phyloP scores from a whole-genome alignment of 2,329 filamentous ascomycete genomes.

The Penicillium sp. region DNA sequence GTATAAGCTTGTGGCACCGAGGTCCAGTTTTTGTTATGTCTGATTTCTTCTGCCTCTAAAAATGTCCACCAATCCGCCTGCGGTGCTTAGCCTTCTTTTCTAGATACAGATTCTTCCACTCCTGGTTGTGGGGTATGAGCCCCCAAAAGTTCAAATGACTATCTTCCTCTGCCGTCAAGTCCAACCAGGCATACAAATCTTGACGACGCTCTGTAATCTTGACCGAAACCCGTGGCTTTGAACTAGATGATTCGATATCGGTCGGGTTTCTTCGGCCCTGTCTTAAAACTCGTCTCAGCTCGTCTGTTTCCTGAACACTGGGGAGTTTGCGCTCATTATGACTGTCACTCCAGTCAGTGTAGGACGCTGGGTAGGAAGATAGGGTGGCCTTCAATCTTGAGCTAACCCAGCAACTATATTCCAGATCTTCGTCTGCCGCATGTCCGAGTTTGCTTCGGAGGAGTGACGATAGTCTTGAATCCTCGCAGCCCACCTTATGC shows the following conservation, averaged over 20 bases:
- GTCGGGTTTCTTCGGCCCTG: not conserved
- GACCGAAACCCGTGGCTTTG: not conserved
- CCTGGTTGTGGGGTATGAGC: slow-evolving; percentile 21
- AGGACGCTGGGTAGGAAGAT: not conserved
- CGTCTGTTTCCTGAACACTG: not conserved
- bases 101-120: slow-evolving; percentile 16
- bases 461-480: not conserved
- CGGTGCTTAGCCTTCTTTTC: slow-evolving; percentile 21
- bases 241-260: not conserved
- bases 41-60: not conserved
- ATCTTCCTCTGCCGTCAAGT: slow-evolving; percentile 22
- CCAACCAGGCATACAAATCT: slow-evolving; percentile 23
- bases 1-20: not conserved
- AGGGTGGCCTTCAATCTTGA: not conserved
- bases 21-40: no score
- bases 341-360: not conserved
- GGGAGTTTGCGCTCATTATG: not conserved
- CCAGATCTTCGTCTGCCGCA: not conserved
- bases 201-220: not conserved
- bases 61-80: not conserved
- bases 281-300: not conserved
- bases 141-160: slow-evolving; percentile 18
- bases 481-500: slow-evolving; percentile 6
- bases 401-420: slow-evolving; percentile 1
- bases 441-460: not conserved